Base-by-base conservation (phyloP, 306 rosid species). In the Ziziphus jujuba region DNA sequence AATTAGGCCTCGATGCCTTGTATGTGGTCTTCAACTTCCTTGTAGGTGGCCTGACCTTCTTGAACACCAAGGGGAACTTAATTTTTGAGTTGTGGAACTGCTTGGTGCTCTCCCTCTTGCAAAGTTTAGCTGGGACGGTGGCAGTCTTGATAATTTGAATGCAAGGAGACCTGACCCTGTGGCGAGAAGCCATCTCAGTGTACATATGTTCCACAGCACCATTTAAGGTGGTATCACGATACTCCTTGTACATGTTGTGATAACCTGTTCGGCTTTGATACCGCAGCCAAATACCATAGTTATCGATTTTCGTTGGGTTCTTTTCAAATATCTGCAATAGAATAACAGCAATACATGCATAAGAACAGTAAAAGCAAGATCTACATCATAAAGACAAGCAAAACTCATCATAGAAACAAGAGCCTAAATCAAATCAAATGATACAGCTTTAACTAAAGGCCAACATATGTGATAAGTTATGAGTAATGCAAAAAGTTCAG, bases 181-280 rank as follows among this genome's bases (percentile, higher is more conserved):
- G 97, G 34, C 96, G 91, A 50, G 97, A 91, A 54, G 88, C 97
- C 96, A 88, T 91, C 76, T 91, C 97, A 25, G 14, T 85, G 84
- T 91, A 91, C 93, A 91, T 86, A 1, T 70, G 75, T 56, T 86
- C 93, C 36, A 91, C 97, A 0, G 87, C 96, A 9, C 97, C 96
- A 0, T 91, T 91, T 3, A 91, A 81, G 36, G 97, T 91, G 76
- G 96, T 88, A 58, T 91, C 97, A 12, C 97, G 89, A 79, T 74
- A 88, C 68, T 91, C 97, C 89, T 91, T 88, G 65, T 88, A 91
- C 97, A 88, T 91, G 75, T 91, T 91, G 88, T 91, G 97, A 40
- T 91, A 91, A 7, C 97, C 97, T 0, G 96, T 91, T 62, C 97
- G 76, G 77, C 97, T 91, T 63, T 91, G 97, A 55, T 91, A 91